These are phyloP conservation scores for Vanrija humicola DNA, from an alignment of 1,284 basidiomycete genomes.

Conservation along the genomic window DNA sequence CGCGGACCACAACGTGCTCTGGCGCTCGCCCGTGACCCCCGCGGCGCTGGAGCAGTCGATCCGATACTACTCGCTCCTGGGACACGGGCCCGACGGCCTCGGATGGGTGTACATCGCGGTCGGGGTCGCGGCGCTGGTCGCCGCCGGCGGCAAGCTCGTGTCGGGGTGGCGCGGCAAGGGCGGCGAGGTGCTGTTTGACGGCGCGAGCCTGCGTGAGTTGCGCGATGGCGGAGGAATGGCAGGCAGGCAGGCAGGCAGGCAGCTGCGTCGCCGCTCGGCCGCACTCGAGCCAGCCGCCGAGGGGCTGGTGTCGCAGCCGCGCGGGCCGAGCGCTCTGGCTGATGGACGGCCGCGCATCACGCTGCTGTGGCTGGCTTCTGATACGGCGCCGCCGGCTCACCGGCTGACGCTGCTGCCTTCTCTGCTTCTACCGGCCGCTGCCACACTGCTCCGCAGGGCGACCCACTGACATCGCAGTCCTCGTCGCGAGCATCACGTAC, in stretches of 20 bases:
- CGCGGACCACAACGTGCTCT: constrained; percentile 46
- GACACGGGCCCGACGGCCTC: constrained; percentile 25
- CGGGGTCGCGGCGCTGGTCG: constrained; percentile 25
- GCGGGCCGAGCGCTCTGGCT: background rate
- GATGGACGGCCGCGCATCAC: background rate
- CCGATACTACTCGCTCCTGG: constrained; percentile 39
- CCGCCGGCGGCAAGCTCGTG: constrained; percentile 29
- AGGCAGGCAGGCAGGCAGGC: background rate
- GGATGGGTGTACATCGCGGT: constrained; percentile 39
- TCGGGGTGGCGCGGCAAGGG: constrained; percentile 30
- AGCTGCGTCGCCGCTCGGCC: too few relatives aligned
- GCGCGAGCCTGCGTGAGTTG: constrained; percentile 38
- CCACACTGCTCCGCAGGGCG: background rate
- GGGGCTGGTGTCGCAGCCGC: background rate
- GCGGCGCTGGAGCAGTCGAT: constrained; percentile 37
- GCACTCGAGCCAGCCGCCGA: background rate
- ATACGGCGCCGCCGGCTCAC: background rate
- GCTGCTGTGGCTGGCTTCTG: background rate
- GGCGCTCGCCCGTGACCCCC: constrained; percentile 38
- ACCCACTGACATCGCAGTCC: constrained; percentile 22
- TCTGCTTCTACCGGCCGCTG: too few relatives aligned
- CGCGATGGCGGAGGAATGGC: background rate
- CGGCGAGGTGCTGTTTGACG: constrained; percentile 46
- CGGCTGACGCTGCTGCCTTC: background rate
- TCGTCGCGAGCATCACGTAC: constrained; percentile 40